Percentiles rank a stretch among this genome's conserved stretches.
Evolutionary conservation across 2,329 filamentous ascomycete genomes (phyloP).

Genomic region (Ophiosphaerella herpotricha): DNA sequence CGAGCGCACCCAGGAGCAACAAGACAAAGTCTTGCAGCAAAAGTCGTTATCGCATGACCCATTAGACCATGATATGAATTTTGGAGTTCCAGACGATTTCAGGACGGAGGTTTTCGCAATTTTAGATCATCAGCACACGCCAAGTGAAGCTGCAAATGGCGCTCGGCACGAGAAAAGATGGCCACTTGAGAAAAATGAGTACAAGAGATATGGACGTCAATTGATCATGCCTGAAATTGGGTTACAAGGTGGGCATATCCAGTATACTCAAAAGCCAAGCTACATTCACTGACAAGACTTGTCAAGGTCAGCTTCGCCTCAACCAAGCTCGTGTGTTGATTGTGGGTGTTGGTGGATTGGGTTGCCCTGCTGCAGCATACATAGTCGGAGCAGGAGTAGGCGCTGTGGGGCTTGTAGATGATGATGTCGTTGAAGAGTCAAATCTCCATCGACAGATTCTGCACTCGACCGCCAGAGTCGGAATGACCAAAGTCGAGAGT

Average conservation of each 20-base stretch:
- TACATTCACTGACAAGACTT: not conserved
- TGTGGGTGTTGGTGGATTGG: constrained; percentile 85
- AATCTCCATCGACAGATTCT: constrained; percentile 93
- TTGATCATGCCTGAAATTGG: constrained; percentile 86
- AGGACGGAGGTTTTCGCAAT: constrained; percentile 49
- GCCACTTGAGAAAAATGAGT: constrained; percentile 74
- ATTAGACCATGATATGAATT: constrained; percentile 44
- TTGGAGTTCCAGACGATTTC: constrained; percentile 50
- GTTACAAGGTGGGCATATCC: constrained; percentile 63
- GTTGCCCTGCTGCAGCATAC: constrained; percentile 91
- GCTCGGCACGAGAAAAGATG: constrained; percentile 50
- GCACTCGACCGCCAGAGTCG: constrained; percentile 72
- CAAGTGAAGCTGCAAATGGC: constrained; percentile 6
- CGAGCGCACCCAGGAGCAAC: constrained; percentile 41
- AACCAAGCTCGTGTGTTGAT: constrained; percentile 74
- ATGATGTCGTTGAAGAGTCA: constrained; percentile 82
- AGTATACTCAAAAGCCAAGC: not conserved
- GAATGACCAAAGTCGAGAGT: constrained; percentile 80
- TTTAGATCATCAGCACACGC: constrained; percentile 25
- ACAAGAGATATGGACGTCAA: constrained; percentile 85
- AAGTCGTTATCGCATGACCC: constrained; percentile 28
- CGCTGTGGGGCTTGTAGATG: constrained; percentile 81
- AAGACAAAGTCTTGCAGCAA: constrained; percentile 24
- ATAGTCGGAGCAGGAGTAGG: constrained; percentile 88
- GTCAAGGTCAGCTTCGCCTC: constrained; percentile 73